Evolutionary conservation across 345 rosid genomes (phyloP).

Genomic region (Syzygium aromaticum): DNA sequence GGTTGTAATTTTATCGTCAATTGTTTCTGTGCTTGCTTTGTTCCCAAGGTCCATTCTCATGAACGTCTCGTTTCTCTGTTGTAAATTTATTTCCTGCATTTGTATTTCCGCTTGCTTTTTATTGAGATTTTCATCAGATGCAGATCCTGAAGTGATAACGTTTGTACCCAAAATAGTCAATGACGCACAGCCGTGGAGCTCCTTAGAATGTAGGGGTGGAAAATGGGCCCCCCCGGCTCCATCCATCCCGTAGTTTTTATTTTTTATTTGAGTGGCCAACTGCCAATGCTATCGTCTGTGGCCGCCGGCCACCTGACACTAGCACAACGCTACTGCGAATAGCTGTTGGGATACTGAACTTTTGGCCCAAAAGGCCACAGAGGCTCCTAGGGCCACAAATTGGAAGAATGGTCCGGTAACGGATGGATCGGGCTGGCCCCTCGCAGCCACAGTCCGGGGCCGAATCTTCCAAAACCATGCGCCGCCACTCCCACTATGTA

Average conservation of each 20-base stretch:
- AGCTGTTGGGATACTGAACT: not conserved
- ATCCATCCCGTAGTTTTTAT: not conserved
- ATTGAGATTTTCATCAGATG: not conserved
- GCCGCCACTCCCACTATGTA: no score
- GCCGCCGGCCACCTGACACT: not conserved
- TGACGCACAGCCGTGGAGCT: not conserved
- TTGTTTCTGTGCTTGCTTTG: not conserved
- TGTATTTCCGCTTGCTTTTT: not conserved
- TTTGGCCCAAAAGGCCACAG: not conserved
- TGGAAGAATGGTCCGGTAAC: not conserved
- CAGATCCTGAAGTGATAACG: not conserved
- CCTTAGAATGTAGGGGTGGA: not conserved
- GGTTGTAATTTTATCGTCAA: not conserved
- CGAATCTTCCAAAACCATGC: not conserved
- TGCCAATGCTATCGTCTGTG: not conserved
- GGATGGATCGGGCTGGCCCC: not conserved
- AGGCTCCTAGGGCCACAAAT: not conserved
- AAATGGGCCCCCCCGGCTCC: not conserved
- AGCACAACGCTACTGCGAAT: not conserved
- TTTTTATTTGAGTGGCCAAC: not conserved
- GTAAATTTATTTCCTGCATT: not conserved
- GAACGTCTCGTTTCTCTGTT: not conserved
- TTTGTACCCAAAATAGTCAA: not conserved
- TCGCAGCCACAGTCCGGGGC: not conserved
- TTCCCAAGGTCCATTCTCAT: not conserved